A percentile compares a stretch with the other conserved stretches of the same genome.
These are phyloP conservation scores for Gossypium aridum DNA, from an alignment of 441 rosid species.

Conservation along the genomic window DNA sequence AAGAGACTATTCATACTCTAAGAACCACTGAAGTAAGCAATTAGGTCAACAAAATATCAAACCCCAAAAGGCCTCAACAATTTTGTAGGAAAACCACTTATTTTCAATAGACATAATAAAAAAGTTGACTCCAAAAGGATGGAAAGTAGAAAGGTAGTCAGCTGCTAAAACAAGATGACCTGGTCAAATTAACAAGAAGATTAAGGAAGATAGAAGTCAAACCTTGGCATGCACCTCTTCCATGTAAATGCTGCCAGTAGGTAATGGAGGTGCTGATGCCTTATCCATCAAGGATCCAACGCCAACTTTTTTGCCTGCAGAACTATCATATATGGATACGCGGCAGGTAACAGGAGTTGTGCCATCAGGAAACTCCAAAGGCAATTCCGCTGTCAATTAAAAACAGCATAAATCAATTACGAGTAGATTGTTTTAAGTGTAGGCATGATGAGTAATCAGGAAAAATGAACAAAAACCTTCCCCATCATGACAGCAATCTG, in stretches of 20 bases:
- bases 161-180: background rate
- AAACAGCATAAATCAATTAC: constrained; percentile 10
- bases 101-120: background rate
- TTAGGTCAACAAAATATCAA: background rate
- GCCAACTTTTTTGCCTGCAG: constrained; percentile 83
- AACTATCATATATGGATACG: constrained; percentile 77
- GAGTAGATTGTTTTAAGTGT: background rate
- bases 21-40: background rate
- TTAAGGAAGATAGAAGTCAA: constrained; percentile 12
- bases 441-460: constrained; percentile 3
- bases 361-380: constrained; percentile 96
- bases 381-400: constrained; percentile 60
- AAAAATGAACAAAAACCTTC: constrained; percentile 45
- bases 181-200: background rate
- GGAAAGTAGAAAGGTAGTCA: background rate
- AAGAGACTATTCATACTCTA: constrained; percentile 1
- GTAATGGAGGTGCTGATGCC: constrained; percentile 44
- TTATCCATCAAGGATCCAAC: constrained; percentile 47
- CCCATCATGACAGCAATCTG: constrained; percentile 38
- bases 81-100: background rate
- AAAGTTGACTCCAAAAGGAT: background rate
- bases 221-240: constrained; percentile 97
- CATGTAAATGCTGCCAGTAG: constrained; percentile 83
- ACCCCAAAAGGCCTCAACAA: background rate
- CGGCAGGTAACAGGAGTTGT: constrained; percentile 97